These are phyloP conservation scores for Trichoderma reesei DNA, from an alignment of 495 filamentous ascomycete genomes.

Conservation along the genomic window DNA sequence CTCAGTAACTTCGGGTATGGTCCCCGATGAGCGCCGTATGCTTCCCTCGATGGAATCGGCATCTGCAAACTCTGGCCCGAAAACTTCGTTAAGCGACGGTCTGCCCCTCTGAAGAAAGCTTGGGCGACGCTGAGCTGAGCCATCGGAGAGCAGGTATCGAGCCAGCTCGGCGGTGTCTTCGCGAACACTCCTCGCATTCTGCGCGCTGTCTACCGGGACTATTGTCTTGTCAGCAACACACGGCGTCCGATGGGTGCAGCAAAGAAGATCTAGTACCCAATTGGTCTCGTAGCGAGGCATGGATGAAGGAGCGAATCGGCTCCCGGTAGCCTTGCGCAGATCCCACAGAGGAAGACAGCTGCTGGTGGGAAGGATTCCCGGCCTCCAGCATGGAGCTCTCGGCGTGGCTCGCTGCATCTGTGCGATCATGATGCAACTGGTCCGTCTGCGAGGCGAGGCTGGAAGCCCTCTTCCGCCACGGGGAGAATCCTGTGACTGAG, in stretches of 20 bases:
- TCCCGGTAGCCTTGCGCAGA: conserved; percentile 43
- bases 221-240: conserved; percentile 16
- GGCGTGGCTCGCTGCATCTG: background rate
- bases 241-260: background rate
- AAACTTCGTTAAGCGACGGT: background rate
- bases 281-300: conserved; percentile 57
- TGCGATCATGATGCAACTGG: conserved; percentile 9
- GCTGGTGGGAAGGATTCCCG: conserved; percentile 10
- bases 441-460: conserved; percentile 21
- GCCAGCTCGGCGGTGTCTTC: conserved; percentile 89
- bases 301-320: conserved; percentile 69
- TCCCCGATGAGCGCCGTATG: conserved; percentile 17
- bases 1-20: conserved; percentile 54
- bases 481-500: conserved; percentile 26
- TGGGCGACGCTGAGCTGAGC: conserved; percentile 30
- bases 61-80: conserved; percentile 9
- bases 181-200: conserved; percentile 68
- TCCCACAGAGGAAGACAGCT: conserved; percentile 31
- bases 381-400: background rate
- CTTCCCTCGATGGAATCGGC: conserved; percentile 11
- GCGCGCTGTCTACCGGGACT: conserved; percentile 51
- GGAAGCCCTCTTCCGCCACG: conserved; percentile 31
- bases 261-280: conserved; percentile 39
- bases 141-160: conserved; percentile 68
- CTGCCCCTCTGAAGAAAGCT: conserved; percentile 29